Evolutionary conservation across 345 rosid genomes (phyloP).

Genomic region (Microthlaspi erraticum): DNA sequence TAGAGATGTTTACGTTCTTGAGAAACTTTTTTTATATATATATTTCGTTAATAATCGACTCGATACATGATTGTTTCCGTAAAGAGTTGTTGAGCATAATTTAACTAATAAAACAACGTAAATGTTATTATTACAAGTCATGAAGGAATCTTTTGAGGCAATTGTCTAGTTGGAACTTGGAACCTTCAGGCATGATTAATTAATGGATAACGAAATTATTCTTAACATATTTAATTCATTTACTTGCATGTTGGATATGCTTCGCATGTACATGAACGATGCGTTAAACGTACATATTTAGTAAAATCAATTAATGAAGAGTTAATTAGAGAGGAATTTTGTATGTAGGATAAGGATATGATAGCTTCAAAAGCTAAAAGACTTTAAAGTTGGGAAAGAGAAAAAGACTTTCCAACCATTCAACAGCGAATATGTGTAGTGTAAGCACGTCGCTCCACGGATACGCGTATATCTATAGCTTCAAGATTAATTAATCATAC

Average conservation of each 20-base stretch:
- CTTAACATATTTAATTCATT: not conserved
- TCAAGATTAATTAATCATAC: slow-evolving; percentile 2
- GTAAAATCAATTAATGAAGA: not conserved
- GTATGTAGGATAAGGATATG: slow-evolving; percentile 21
- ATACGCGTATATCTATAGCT: not conserved
- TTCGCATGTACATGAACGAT: slow-evolving; percentile 23
- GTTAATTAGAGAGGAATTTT: not conserved
- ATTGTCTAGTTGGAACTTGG: slow-evolving; percentile 40
- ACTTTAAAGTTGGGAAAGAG: slow-evolving; percentile 55
- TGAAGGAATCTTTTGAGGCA: slow-evolving; percentile 35
- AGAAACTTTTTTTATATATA: slow-evolving; percentile 14
- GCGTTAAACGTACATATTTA: slow-evolving; percentile 19
- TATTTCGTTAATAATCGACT: slow-evolving; percentile 28
- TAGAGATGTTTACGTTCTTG: slow-evolving; percentile 43
- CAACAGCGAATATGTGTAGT: slow-evolving; percentile 54
- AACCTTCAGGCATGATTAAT: slow-evolving; percentile 32
- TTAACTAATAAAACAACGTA: slow-evolving; percentile 29
- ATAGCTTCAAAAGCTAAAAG: slow-evolving; percentile 46
- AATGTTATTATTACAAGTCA: slow-evolving; percentile 35
- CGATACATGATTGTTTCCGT: slow-evolving; percentile 32
- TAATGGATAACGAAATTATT: slow-evolving; percentile 20
- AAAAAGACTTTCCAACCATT: slow-evolving; percentile 80
- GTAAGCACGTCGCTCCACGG: slow-evolving; percentile 46
- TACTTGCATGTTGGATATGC: slow-evolving; percentile 10
- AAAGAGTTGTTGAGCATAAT: slow-evolving; percentile 43